Conservation (phyloP, 2,329 filamentous ascomycete genomes). For the Cyclaneusma minus region DNA sequence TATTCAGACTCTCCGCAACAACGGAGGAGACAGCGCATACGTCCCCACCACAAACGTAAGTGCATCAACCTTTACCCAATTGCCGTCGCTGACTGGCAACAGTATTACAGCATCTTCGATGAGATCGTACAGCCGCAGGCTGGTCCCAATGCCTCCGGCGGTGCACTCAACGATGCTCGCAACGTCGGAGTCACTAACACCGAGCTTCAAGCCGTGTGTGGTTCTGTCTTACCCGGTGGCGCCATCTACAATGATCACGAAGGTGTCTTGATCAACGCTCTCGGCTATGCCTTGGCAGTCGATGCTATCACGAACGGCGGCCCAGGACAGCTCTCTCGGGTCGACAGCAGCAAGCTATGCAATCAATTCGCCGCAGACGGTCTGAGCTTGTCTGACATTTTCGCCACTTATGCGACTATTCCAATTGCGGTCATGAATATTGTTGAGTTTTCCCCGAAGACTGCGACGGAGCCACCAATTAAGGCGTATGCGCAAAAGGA, state of each 20-base stretch:
- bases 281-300: constrained; percentile 26
- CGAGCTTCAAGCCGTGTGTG: constrained; percentile 29
- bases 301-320: constrained; percentile 33
- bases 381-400: constrained; percentile 25
- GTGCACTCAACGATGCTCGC: constrained; percentile 24
- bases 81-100: neutral
- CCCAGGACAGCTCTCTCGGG: constrained; percentile 22
- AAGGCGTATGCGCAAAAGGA: constrained; percentile 26
- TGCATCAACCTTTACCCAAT: constrained; percentile 22
- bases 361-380: constrained; percentile 20
- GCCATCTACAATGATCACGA: constrained; percentile 33
- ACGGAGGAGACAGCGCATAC: constrained; percentile 33
- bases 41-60: constrained; percentile 39
- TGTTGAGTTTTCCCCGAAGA: constrained; percentile 19
- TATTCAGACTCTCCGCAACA: constrained; percentile 24
- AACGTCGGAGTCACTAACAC: constrained; percentile 32
- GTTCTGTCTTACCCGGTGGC: constrained; percentile 23
- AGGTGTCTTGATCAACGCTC: constrained; percentile 30
- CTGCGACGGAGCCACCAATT: constrained; percentile 23
- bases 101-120: constrained; percentile 31
- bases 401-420: constrained; percentile 28
- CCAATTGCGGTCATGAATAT: constrained; percentile 21
- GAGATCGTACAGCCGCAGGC: constrained; percentile 35
- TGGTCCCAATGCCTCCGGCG: constrained; percentile 28
- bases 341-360: constrained; percentile 30